Evolutionary conservation across 805 yeast species (phyloP).

Genomic region (Kodamaea lidongshanica): DNA sequence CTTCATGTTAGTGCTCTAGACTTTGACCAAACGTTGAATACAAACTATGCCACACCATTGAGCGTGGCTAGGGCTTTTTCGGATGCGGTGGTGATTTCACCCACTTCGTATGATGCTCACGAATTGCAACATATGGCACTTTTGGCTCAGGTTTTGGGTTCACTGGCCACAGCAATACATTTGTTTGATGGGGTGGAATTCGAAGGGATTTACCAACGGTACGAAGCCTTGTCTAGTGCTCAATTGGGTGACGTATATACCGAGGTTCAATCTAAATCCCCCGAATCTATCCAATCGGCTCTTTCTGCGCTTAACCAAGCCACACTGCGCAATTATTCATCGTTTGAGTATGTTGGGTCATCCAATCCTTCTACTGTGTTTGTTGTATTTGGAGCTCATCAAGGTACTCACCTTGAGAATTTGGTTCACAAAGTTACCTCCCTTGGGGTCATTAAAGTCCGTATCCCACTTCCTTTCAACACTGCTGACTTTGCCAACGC

Average conservation of each 20-base stretch:
- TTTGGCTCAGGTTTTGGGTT: slow-evolving; percentile 57
- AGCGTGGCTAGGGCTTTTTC: slow-evolving; percentile 57
- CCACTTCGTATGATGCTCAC: slow-evolving; percentile 35
- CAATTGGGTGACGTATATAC: slow-evolving; percentile 35
- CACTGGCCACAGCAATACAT: slow-evolving; percentile 53
- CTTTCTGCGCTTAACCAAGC: slow-evolving; percentile 46
- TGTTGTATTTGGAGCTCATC: slow-evolving; percentile 73
- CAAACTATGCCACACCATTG: slow-evolving; percentile 60
- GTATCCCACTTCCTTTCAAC: slow-evolving; percentile 80
- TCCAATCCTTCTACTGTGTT: slow-evolving; percentile 63
- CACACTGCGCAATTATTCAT: slow-evolving; percentile 49
- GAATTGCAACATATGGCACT: slow-evolving; percentile 68
- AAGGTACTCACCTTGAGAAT: slow-evolving; percentile 48
- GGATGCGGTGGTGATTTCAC: slow-evolving; percentile 65
- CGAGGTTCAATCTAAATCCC: slow-evolving; percentile 24
- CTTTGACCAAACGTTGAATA: slow-evolving; percentile 56
- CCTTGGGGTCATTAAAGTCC: slow-evolving; percentile 59
- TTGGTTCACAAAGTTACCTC: slow-evolving; percentile 36
- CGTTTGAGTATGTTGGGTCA: slow-evolving; percentile 68
- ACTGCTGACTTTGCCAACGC: slow-evolving; percentile 49
- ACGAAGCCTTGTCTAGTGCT: slow-evolving; percentile 39
- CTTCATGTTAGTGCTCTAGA: slow-evolving; percentile 75
- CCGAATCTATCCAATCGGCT: slow-evolving; percentile 39
- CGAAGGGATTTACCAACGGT: slow-evolving; percentile 42
- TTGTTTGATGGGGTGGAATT: slow-evolving; percentile 77